Evolutionary conservation across 345 rosid species (phyloP), one percentile per base, ranked within the genome.

Genomic region (Camelina laxa): DNA sequence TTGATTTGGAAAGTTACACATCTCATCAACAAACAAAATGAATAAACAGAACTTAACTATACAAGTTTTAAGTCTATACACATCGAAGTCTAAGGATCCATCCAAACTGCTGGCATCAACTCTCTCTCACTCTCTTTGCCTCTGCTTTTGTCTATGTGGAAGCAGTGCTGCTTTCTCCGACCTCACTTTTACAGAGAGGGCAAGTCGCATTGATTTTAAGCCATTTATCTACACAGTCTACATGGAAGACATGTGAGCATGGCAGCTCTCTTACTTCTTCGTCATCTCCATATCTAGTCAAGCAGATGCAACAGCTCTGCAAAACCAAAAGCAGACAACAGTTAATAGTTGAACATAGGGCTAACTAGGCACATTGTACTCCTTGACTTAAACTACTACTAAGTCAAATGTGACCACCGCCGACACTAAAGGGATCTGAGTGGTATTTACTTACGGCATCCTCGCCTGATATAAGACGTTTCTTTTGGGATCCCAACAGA

Each of bases 251-350:
- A 65, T 91, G 96, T 54, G n/a, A 36, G 73, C 96, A 88, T 2
- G 87, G 85, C 63, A 90, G 72, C 79, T 88, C 96, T 79, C 86
- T 83, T 56, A 90, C 81, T 68, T 85, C 84, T 21, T 88, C 91
- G 4, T 84, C 60, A 7, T 90, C 90, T n/a, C 72, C 89, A 65
- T 87, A 91, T 68, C 80, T 81, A 1, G 86, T 73, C 82, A 91
- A 77, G 82, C 96, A 91, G 51, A 88, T 91, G 63, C 93, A 91
- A 74, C 96, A 91, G 48, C 83, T 82, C 96, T 90, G 83, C 81
- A 80, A 24, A 55, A 60, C 56, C 70, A 77, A 20, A 27, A 20
- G 27, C 47, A 55, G 47, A 60, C 36, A 59, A 20, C 31, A 50
- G 45, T 68, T n/a, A 72, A 49, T 49, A 60, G 5, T 44, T 35